Percentiles rank a stretch among this genome's conserved stretches.
These are phyloP conservation scores for Diaporthe destruens DNA, from an alignment of 2,329 filamentous ascomycete species.

Conservation along the genomic window DNA sequence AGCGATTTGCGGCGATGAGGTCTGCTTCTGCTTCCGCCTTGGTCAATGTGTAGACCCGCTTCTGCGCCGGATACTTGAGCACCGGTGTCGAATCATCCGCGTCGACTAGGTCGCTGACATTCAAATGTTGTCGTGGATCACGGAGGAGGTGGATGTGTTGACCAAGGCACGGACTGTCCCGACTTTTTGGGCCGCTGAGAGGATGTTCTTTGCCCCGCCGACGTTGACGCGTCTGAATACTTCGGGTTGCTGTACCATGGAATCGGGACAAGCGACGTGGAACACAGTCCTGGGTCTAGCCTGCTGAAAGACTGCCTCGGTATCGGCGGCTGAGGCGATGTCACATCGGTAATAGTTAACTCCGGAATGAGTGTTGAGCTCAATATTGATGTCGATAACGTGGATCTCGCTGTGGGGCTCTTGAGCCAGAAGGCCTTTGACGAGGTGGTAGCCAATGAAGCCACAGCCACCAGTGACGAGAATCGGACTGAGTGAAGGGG, in stretches of 20 bases:
- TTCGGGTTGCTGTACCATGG: not conserved
- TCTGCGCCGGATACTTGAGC: not conserved
- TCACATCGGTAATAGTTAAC: slow-evolving; percentile 41
- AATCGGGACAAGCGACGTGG: slow-evolving; percentile 41
- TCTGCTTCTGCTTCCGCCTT: not conserved
- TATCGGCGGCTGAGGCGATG: slow-evolving; percentile 30
- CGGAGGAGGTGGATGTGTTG: slow-evolving; percentile 8
- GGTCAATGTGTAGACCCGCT: not conserved
- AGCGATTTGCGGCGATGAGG: not conserved
- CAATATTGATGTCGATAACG: slow-evolving; percentile 39
- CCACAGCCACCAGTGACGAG: slow-evolving; percentile 43
- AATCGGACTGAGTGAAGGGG: slow-evolving; percentile 36
- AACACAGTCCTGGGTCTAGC: slow-evolving; percentile 42
- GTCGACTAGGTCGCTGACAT: not conserved
- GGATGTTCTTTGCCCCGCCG: not conserved
- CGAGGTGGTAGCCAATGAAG: slow-evolving; percentile 43
- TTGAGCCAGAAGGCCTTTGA: slow-evolving; percentile 37
- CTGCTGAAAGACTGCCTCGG: slow-evolving; percentile 24
- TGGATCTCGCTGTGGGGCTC: slow-evolving; percentile 36
- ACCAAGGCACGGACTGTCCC: not conserved
- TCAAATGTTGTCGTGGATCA: not conserved
- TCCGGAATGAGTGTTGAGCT: slow-evolving; percentile 36
- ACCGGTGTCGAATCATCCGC: not conserved
- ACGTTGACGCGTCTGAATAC: not conserved
- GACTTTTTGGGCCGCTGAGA: not conserved